Evolutionary conservation across 164 flowering plant genomes (phyloP), one percentile per base, ranked within the genome.

Genomic region (Nymphaea thermarum): DNA sequence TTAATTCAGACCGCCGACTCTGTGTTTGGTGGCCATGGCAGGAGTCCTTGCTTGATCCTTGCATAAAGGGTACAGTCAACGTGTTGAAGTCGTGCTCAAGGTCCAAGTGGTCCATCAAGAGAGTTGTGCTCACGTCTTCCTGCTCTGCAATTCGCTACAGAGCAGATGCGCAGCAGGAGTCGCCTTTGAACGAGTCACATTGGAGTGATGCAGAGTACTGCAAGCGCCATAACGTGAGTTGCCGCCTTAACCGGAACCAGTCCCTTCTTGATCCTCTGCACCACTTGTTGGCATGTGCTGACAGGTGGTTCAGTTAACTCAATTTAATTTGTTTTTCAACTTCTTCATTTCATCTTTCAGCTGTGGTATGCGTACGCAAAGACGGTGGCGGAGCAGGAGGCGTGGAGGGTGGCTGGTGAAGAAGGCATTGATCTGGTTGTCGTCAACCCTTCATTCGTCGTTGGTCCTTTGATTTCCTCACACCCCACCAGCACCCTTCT

Each of bases 141-240:
- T 91, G 96, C 81, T 91, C 99, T 63, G 64, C 98, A 0, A 83
- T 94, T 59, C 80, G 99, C 80, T 94, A 90, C 78, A 80, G 87
- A 2, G 75, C 81, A 5, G 90, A 91, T 71, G 88, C 55, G 42
- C 80, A 78, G 53, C 75, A 83, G 69, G 73, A 79, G 59, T 88
- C 89, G 66, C 86, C 91, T 66, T 89, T 91, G 17, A 87, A 85
- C 59, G 97, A 94, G 70, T 84, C 96, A 3, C 98, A 90, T 64
- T 94, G 98, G 98, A 89, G 88, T 45, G 96, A 94, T 74, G 77
- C 79, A 0, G 93, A 90, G 7, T 94, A 90, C 76, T 91, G 99
- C 83, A 83, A 84, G 76, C 77, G 62, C 43, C 16, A 88, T 83
- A 85, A 88, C 62, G 99, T 91, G 87, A 69, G 62, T 2, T 57